Base-by-base conservation (phyloP, 1,139 yeast genomes). In the Suhomyces kunorum region DNA sequence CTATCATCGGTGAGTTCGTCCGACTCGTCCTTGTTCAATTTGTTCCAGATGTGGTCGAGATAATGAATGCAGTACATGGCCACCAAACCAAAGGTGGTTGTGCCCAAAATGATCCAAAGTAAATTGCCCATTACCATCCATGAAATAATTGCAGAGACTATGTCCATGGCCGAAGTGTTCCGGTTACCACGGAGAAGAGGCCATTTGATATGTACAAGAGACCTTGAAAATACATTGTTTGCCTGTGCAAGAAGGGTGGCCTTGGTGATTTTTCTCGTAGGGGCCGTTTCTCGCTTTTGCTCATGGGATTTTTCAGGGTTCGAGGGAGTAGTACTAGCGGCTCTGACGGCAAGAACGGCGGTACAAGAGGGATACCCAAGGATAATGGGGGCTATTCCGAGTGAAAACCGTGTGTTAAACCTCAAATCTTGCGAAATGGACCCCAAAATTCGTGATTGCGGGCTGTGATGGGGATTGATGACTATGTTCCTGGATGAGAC, bases 81-180 rank as follows among this genome's bases (percentile, higher is more conserved):
- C 22, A 74, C 66, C 24, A 83, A 71, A 2, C 79, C 80, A 53
- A 81, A 80, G 0, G 86, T 81, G 1, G 87, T 81, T 2, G 87
- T 81, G 3, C 86, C 85, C 33, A 80, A 55, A 0, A 80, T 58
- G n/a, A 81, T 58, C 86, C 86, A 81, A 15, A 78, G 52, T 5
- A 76, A 55, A 49, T 76, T 76, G 3, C 81, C 80, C 70, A 77
- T 64, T 11, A 78, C 72, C 32, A 76, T 47, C 78, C 80, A 76
- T 2, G 81, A 78, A 32, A 78, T 74, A 51, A 81, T 66, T 0
- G 86, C 83, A 0, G 83, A 74, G 6, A 75, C 55, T 47, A 80
- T 83, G 51, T 79, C 82, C 18, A 68, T 54, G 8, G 78, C 63
- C 40, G 76, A 71, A 4, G 81, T 42, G 26, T 50, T 81, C 32